A percentile compares a stretch with the other conserved stretches of the same genome.
Conservation (phyloP, 148 eudicot species). For the Fagopyrum tataricum region DNA sequence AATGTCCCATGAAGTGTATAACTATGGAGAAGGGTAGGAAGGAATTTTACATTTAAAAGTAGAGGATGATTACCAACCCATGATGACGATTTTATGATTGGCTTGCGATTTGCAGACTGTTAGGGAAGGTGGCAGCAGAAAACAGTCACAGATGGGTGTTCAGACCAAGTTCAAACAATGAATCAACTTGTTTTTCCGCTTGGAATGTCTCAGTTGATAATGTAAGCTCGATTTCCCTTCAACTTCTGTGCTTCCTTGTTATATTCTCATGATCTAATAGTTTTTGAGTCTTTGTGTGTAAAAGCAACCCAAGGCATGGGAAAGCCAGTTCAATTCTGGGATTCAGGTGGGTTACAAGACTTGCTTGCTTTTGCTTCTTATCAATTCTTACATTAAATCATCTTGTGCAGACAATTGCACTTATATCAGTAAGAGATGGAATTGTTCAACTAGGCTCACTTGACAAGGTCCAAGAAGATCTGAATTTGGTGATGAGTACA, state of each 20-base stretch:
- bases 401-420: constrained; percentile 2
- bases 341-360: constrained; percentile 3
- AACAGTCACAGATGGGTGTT: constrained; percentile 88
- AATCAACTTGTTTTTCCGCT: constrained; percentile 81
- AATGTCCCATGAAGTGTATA: constrained; percentile 99
- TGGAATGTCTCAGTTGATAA: constrained; percentile 90
- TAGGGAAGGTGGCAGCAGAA: constrained; percentile 97
- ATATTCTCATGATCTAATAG: constrained; percentile 10
- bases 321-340: constrained; percentile 82
- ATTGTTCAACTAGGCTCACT: constrained; percentile 2
- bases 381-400: not conserved
- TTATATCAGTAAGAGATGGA: constrained; percentile 6
- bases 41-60: not conserved
- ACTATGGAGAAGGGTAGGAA: constrained; percentile 92
- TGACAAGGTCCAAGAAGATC: not conserved
- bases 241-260: not conserved
- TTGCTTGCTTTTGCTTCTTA: not conserved
- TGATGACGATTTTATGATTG: not conserved
- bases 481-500: constrained; percentile 3
- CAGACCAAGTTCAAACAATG: constrained; percentile 83
- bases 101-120: constrained; percentile 38
- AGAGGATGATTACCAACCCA: not conserved
- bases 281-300: not conserved
- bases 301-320: constrained; percentile 98
- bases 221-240: constrained; percentile 27